phyloP scores from a whole-genome alignment of 2,329 filamentous ascomycete genomes.

The Cryphonectria carpinicola region DNA sequence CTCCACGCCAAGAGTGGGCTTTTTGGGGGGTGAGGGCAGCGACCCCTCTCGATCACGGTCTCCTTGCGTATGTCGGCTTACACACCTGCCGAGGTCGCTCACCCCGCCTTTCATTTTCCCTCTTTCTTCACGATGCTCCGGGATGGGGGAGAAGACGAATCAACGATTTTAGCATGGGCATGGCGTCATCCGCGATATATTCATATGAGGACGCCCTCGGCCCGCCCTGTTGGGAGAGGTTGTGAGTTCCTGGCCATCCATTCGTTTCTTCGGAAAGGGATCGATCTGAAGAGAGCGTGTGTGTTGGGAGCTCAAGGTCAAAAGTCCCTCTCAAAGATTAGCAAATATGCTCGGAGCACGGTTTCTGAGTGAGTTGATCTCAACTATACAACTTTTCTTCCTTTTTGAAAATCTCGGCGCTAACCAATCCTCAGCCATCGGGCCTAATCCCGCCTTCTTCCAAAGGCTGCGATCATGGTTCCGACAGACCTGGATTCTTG shows the following conservation, averaged over 20 bases:
- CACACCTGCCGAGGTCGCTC: slow-evolving; percentile 13
- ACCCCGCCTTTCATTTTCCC: slow-evolving; percentile 21
- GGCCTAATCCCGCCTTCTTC: slow-evolving; percentile 15
- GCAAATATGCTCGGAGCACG: slow-evolving; percentile 15
- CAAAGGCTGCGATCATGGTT: slow-evolving; percentile 17
- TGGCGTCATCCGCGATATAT: slow-evolving; percentile 7
- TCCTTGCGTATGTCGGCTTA: slow-evolving; percentile 2
- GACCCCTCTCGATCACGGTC: neutral
- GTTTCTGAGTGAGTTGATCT: slow-evolving; percentile 14
- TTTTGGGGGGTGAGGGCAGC: neutral
- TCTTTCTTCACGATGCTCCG: slow-evolving; percentile 13
- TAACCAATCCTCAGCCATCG: slow-evolving; percentile 4
- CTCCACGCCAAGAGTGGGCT: slow-evolving; percentile 8
- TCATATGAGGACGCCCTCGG: slow-evolving; percentile 9
- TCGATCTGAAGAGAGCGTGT: neutral
- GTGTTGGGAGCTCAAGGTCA: neutral
- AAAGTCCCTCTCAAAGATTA: neutral
- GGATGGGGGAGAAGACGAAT: neutral
- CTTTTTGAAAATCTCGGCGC: neutral
- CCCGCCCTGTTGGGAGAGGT: neutral
- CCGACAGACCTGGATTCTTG: slow-evolving; percentile 9
- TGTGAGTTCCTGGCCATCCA: neutral
- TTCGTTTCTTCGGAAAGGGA: neutral
- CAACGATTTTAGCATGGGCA: neutral
- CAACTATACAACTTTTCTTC: neutral